A percentile compares a stretch with the other conserved stretches of the same genome.
These are phyloP conservation scores for Phyllosticta paracitricarpa DNA, from an alignment of 2,329 filamentous ascomycete species.

Conservation along the genomic window DNA sequence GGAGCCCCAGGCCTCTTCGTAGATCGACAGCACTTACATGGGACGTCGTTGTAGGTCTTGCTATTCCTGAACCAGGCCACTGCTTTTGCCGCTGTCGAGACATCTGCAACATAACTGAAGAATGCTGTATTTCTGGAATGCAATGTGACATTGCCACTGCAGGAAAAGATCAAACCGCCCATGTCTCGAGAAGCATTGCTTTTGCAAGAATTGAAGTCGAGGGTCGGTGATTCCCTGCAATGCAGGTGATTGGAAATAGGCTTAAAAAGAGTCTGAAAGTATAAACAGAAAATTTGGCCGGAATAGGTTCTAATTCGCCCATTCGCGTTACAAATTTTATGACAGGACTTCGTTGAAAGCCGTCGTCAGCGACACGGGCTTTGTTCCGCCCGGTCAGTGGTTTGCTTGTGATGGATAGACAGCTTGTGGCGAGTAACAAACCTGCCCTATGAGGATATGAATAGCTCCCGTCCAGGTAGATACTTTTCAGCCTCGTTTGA, in stretches of 20 bases:
- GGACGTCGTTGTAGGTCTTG: background rate
- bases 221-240: background rate
- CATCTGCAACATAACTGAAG: background rate
- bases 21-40: background rate
- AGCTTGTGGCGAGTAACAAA: background rate
- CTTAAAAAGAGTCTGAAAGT: background rate
- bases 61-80: background rate
- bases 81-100: background rate
- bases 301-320: background rate
- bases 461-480: background rate
- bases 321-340: background rate
- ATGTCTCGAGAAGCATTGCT: background rate
- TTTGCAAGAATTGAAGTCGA: background rate
- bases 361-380: background rate
- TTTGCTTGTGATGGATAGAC: background rate
- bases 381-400: background rate
- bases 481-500: background rate
- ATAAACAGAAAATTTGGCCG: background rate
- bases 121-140: background rate
- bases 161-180: background rate
- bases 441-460: background rate
- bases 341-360: background rate
- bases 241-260: background rate
- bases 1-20: background rate
- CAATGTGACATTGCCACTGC: background rate